A percentile compares a stretch with the other conserved stretches of the same genome.
phyloP scores from a whole-genome alignment of 1,284 basidiomycete species.

The Irpex sp. region DNA sequence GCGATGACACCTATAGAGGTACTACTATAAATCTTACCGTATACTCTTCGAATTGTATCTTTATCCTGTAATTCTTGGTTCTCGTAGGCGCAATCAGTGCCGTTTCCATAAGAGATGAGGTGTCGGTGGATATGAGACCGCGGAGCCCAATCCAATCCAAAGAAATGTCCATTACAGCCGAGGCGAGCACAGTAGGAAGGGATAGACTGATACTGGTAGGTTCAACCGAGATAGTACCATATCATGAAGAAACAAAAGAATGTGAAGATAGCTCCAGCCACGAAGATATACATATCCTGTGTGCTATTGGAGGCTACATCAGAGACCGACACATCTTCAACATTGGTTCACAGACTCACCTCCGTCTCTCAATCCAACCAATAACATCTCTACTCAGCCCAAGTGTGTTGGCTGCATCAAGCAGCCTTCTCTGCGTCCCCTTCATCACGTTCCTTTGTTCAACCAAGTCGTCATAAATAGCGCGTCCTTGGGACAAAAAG shows the following conservation, averaged over 20 bases:
- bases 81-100: not conserved
- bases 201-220: not conserved
- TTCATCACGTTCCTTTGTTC: constrained; percentile 91
- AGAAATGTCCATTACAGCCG: not conserved
- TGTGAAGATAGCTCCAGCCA: constrained; percentile 78
- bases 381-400: constrained; percentile 91
- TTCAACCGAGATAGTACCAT: constrained; percentile 81
- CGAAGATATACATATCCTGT: constrained; percentile 91
- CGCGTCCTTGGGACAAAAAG: constrained; percentile 85
- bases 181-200: not conserved
- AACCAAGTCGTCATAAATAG: constrained; percentile 83
- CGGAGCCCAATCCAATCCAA: not conserved
- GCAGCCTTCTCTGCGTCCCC: constrained; percentile 77
- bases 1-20: constrained; percentile 21
- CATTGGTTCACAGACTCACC: constrained; percentile 38
- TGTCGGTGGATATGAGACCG: too few species aligned
- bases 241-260: constrained; percentile 89
- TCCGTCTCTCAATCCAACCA: constrained; percentile 90
- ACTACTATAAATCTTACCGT: not conserved
- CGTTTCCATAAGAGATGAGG: not conserved
- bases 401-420: constrained; percentile 88
- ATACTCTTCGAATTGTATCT: not conserved
- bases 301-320: constrained; percentile 45
- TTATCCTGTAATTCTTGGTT: not conserved
- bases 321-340: not conserved